Percentiles rank a stretch among this genome's conserved stretches.
These are phyloP conservation scores for Xylaria sp. DNA, from an alignment of 2,329 filamentous ascomycete species.

Conservation along the genomic window DNA sequence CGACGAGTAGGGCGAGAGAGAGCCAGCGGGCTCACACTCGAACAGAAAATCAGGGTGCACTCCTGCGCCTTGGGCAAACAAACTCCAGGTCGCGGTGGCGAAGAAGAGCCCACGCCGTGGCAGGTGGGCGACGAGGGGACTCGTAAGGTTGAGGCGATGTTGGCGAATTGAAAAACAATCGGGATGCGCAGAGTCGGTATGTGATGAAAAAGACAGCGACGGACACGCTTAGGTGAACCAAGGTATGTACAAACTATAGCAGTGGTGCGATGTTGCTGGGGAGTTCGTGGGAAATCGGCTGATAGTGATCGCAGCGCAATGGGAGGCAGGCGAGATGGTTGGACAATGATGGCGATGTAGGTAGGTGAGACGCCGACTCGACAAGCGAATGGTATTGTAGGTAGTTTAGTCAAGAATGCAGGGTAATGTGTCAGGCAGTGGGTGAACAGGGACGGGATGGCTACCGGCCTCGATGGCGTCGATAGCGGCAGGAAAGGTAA, in stretches of 20 bases:
- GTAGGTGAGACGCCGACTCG: conserved; percentile 37
- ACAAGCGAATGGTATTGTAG: conserved; percentile 36
- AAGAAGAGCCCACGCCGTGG: conserved; percentile 25
- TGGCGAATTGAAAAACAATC: conserved; percentile 31
- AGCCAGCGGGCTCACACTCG: conserved; percentile 40
- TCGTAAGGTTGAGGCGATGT: conserved; percentile 28
- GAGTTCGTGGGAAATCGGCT: conserved; percentile 26
- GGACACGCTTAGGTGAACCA: conserved; percentile 23
- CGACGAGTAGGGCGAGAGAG: conserved; percentile 17
- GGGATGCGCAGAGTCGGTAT: conserved; percentile 28
- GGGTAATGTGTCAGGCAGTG: conserved; percentile 30
- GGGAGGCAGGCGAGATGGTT: conserved; percentile 24
- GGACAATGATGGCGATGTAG: conserved; percentile 33
- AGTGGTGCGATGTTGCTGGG: conserved; percentile 18
- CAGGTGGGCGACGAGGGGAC: conserved; percentile 31
- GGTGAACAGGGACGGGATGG: conserved; percentile 10
- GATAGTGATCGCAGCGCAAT: conserved; percentile 26
- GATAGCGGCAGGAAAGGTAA: conserved; percentile 28
- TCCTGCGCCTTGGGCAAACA: conserved; percentile 4
- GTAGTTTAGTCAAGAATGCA: conserved; percentile 28
- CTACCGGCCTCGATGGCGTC: conserved; percentile 23
- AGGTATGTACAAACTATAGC: conserved; percentile 31
- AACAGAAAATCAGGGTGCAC: conserved; percentile 32
- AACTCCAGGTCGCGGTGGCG: conserved; percentile 24
- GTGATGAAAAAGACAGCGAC: conserved; percentile 21